These are phyloP conservation scores for Didymella lethalis DNA, from an alignment of 2,329 filamentous ascomycete species.

Conservation along the genomic window DNA sequence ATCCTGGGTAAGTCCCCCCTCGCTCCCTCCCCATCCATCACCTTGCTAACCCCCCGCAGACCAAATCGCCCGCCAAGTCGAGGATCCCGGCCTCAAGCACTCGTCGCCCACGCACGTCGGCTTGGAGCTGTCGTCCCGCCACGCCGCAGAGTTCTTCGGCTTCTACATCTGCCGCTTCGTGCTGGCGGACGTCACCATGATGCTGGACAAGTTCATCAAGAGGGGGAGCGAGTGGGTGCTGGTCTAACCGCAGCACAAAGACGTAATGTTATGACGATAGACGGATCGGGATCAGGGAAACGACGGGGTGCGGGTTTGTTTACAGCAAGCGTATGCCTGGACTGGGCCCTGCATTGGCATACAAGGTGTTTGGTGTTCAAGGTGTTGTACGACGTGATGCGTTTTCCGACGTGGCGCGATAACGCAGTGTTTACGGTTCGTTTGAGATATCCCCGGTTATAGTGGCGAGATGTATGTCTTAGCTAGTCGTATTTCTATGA, in stretches of 20 bases:
- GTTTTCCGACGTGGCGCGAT: neutral
- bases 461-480: conserved; percentile 3
- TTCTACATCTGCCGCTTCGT: conserved; percentile 97
- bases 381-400: conserved; percentile 1
- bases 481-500: conserved; percentile 5
- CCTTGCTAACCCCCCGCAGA: conserved; percentile 60
- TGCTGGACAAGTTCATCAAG: conserved; percentile 98
- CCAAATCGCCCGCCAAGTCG: conserved; percentile 94
- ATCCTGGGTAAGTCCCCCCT: conserved; percentile 75
- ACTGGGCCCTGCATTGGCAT: conserved; percentile 3
- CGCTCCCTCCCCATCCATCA: neutral
- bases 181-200: conserved; percentile 79
- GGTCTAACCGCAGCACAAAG: conserved; percentile 46
- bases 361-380: conserved; percentile 3
- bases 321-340: neutral
- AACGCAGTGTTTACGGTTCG: conserved; percentile 1
- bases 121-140: conserved; percentile 88
- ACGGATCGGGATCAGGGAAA: neutral
- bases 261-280: neutral
- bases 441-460: conserved; percentile 7
- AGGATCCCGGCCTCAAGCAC: conserved; percentile 90
- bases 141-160: conserved; percentile 96
- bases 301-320: neutral
- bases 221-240: conserved; percentile 94
- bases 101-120: conserved; percentile 95